Evolutionary conservation across 2,329 filamentous ascomycete genomes (phyloP), one percentile per base, ranked within the genome.

Genomic region (Clarireedia homoeocarpa): DNA sequence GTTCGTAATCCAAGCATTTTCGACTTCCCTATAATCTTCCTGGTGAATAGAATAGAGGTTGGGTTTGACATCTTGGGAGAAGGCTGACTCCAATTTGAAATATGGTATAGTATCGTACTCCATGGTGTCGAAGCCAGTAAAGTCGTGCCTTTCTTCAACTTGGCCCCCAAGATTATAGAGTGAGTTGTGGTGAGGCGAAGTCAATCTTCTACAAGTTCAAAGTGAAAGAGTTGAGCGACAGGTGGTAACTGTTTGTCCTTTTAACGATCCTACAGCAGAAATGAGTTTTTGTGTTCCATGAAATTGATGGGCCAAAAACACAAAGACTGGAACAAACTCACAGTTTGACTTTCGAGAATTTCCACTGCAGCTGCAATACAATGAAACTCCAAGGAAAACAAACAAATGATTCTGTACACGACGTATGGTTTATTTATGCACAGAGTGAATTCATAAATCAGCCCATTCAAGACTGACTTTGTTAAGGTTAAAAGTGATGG

Each of bases 141-240:
- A 48, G 51, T 38, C 30, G 30, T 34, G 12, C 10, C 12, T 34
- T 34, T 34, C 30, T 34, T 34, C 14, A 12, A 4, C 20, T 45
- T 54, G 23, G 45, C 30, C 45, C 45, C 52, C 52, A 49, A 23
- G 53, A 51, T n/a, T 48, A 48, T 50, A 42, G 42, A 47, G 46
- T n/a, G 50, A 42, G 36, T 53, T 53, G 50, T 34, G 36, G 50
- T 44, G 48, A 44, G 61, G 61, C 56, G 58, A 61, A 61, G 63
- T 53, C 50, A 55, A 51, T 44, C 56, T 53, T 57, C 27, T 50
- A 38, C 39, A 52, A 57, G 34, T 36, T 30, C 40, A 53, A 52
- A 24, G 53, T 6, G 26, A 50, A 34, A 55, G 26, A 36, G 40
- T 36, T 51, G 39, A 45, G 53, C 24, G 36, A 45, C 4, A 50